Conservation (phyloP, 208 protist species). For the Leishmania tarentolae region DNA sequence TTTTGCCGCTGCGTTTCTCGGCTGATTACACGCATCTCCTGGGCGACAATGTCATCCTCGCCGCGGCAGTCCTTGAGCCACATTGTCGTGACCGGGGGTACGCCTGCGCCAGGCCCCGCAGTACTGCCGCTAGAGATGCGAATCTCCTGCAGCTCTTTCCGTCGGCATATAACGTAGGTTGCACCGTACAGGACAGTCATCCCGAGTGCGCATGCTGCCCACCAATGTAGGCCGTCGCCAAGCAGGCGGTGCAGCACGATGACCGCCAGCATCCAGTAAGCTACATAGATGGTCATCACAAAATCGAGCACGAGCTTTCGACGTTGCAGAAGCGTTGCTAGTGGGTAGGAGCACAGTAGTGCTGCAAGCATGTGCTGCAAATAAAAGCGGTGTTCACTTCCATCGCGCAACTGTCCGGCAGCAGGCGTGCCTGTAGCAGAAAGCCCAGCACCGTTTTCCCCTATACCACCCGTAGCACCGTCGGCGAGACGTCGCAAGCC, state of each 20-base stretch:
- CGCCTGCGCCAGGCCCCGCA: not conserved
- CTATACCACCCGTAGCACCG: too few relatives aligned
- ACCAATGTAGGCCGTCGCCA: conserved; percentile 59
- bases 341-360: conserved; percentile 44
- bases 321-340: conserved; percentile 67
- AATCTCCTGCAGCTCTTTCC: conserved; percentile 77
- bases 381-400: conserved; percentile 49
- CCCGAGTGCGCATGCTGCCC: conserved; percentile 37
- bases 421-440: not conserved
- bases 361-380: conserved; percentile 65
- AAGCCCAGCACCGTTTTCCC: not conserved
- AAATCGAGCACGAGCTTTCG: conserved; percentile 87
- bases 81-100: not conserved
- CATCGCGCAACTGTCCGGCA: conserved; percentile 1
- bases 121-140: conserved; percentile 19
- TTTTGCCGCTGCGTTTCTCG: conserved; percentile 2
- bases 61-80: not conserved
- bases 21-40: conserved; percentile 11
- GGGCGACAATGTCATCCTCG: not conserved
- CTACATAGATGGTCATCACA: conserved; percentile 67
- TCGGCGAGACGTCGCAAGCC: not conserved
- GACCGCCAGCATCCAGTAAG: conserved; percentile 60
- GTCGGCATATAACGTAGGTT: conserved; percentile 54
- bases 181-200: conserved; percentile 40
- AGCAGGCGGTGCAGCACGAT: conserved; percentile 40